Conservation (phyloP, 1,284 basidiomycete species). For the Apiotrichum veenhuisii region DNA sequence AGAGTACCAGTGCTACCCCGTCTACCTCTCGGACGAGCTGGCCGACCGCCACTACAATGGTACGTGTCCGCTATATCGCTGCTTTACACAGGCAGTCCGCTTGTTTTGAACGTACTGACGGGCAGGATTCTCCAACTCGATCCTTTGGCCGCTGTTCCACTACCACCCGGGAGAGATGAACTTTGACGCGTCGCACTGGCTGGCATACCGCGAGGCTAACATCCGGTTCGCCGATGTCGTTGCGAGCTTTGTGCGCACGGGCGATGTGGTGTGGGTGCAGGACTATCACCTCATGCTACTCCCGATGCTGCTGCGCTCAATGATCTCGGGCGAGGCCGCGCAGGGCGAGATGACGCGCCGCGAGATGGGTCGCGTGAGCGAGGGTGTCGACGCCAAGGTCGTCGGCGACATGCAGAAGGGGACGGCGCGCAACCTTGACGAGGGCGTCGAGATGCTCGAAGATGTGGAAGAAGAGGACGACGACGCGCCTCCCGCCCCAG, state of each 20-base stretch:
- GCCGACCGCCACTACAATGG: conserved; percentile 98
- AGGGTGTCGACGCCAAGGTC: conserved; percentile 61
- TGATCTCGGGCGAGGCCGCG: conserved; percentile 68
- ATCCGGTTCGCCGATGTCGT: conserved; percentile 89
- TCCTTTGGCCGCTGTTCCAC: conserved; percentile 98
- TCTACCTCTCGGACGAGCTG: conserved; percentile 94
- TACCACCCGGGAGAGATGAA: conserved; percentile 99
- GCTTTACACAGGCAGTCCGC: too few species aligned
- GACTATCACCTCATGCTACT: conserved; percentile 98
- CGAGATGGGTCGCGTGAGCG: conserved; percentile 70
- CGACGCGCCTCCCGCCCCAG: conserved; percentile 16
- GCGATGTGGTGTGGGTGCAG: conserved; percentile 98
- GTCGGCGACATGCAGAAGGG: conserved; percentile 48
- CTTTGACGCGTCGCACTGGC: conserved; percentile 98
- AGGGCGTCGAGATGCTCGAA: conserved; percentile 39
- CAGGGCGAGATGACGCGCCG: conserved; percentile 62
- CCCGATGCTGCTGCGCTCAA: conserved; percentile 84
- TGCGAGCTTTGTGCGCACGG: conserved; percentile 67
- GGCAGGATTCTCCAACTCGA: conserved; percentile 88
- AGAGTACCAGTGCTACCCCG: conserved; percentile 95
- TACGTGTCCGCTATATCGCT: conserved; percentile 1
- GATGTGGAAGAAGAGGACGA: conserved; percentile 42
- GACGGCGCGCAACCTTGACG: conserved; percentile 29
- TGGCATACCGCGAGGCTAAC: conserved; percentile 95
- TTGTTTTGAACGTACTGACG: too few species aligned